Evolutionary conservation across 345 rosid species (phyloP), one percentile per base, ranked within the genome.

Genomic region (Pistacia vera): DNA sequence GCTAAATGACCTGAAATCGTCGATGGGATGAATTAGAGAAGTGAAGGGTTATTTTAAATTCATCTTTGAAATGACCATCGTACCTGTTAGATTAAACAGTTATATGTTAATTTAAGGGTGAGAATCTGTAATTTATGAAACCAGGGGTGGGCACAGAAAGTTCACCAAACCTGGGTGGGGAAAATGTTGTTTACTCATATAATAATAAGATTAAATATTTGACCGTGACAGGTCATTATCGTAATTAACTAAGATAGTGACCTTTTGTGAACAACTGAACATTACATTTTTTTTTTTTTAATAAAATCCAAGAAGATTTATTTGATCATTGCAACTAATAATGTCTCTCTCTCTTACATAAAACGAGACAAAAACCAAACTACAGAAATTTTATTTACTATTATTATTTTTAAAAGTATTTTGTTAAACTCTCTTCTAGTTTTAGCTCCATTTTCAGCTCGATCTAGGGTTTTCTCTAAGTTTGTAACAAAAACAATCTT

Each of bases 201-300:
- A 22, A 22, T 22, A 22, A 30, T 46, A 46, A 46, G 4, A 46
- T 46, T 38, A 25, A 13, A 55, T 38, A 25, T 38, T 9, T 25
- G 46, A 48, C 44, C 2, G 18, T 68, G 71, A 22, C 7, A 41
- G 48, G 68, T 30, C 62, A 52, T 35, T 63, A 14, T 74, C 63
- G 77, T 74, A 74, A 64, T 74, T 74, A 13, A 54, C 51, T 25
- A 64, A 54, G 35, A 63, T 54, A 65, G 38, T 36, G 63, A 35
- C 41, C 61, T 22, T 52, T 46, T 63, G 16, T 10, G 2, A 3
- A 5, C 10, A n/a, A 22, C 22, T 22, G 22, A 22, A 22, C 22
- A 22, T 22, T 22, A 22, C 22, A 22, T 22, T 22, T 22, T 22
- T 22, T 35, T 0, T 2, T 11, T 6, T n/a, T 30, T 11, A 4